Evolutionary conservation across 2,329 filamentous ascomycete species (phyloP), one percentile per base, ranked within the genome.

Genomic region (Aspergillus tamarii): DNA sequence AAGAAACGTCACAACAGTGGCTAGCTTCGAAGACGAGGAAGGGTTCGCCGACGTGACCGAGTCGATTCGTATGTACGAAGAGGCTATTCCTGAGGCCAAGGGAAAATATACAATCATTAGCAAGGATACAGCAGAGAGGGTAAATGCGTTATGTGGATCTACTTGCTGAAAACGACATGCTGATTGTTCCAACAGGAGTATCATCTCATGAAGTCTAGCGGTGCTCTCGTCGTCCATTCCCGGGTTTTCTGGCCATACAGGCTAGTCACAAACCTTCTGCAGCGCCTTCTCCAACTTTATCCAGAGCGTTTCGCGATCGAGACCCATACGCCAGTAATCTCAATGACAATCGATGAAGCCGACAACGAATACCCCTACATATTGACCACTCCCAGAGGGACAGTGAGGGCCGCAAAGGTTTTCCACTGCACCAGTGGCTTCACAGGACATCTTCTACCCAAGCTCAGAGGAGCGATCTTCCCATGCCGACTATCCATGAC

Each of bases 361-460:
- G 3, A 41, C 23, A 1, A 12, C 28, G 9, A 36, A 28, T 61
- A 62, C 34, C 53, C 65, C 4, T 84, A 83, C 66, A 71, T 73
- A 3, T 66, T 87, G 7, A 68, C 74, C 3, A 87, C 85, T 1
- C 60, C 69, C 0, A 76, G 81, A 3, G 84, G 84, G 3, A 64
- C 45, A 0, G 75, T 87, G 36, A 70, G 69, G 7, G 78, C 83
- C 9, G 74, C 75, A 1, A 81, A 87, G 50, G 76, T 89, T 1
- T 76, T 88, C 1, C 83, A 88, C 64, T 83, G 84, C 2, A 87
- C 84, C 2, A 87, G 88, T 67, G 84, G 75, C 4, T 83, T 82
- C 65, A 76, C 83, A 0, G 71, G 80, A 0, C 80, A 84, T 59
- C 79, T 87, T 1, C 66, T 88, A 1, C 83, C 85, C 0, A 77